Evolutionary conservation across 2,329 filamentous ascomycete species (phyloP), one percentile per base, ranked within the genome.

Genomic region (Penicillium sclerotiorum): DNA sequence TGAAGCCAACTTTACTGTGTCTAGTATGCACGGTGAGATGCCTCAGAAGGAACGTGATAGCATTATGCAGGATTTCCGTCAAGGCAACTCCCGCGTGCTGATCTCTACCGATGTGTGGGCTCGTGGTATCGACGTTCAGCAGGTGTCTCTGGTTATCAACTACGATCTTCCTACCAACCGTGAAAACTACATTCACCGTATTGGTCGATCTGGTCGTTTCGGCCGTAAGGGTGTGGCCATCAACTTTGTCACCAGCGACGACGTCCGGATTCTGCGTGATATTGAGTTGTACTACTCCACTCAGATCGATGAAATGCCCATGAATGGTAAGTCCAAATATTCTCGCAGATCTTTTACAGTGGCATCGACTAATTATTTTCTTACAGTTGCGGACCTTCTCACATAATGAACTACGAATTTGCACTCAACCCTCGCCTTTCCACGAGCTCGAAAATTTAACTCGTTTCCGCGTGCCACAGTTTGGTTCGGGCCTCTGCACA

Each of bases 201-300:
- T 99, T 72, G 94, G 94, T 85, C 93, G 94, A 86, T 92, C 92
- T 81, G 94, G 94, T 80, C 92, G 94, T 83, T 99, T 99, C 82
- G 94, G 94, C 78, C 91, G 94, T 78, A 99, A 99, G 88, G 94
- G 94, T 88, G 94, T 99, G 76, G 94, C 94, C 71, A 99, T 99
- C 85, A 99, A 99, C 90, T 99, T 99, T 76, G 94, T 99, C 75
- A 97, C 93, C 57, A 90, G 91, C 68, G 94, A 99, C 64, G 94
- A 99, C 78, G 94, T 99, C 70, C 91, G 93, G 77, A 97, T 99
- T 90, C 95, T 99, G 90, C 87, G 94, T 76, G 94, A 99, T 79
- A 99, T 99, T 68, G 94, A 99, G 79, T 90, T 96, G 81, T 99
- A 97, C 85, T 99, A 99, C 88, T 96, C 90, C 85, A 99, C 94